A percentile compares a stretch with the other conserved stretches of the same genome.
Conservation (phyloP, 1,139 yeast species). For the Geotrichum australiense region DNA sequence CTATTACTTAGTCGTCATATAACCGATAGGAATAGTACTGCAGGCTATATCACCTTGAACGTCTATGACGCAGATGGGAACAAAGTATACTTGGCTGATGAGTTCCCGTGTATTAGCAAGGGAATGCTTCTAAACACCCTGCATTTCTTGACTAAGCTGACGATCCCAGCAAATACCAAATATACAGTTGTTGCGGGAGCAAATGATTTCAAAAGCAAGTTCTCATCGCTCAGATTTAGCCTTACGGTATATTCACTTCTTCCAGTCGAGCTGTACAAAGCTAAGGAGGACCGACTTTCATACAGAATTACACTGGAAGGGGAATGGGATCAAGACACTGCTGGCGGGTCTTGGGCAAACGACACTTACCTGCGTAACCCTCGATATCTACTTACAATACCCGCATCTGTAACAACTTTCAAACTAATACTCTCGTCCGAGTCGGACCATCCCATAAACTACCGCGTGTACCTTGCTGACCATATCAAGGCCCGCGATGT, state of each 20-base stretch:
- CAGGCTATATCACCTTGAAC: slow-evolving; percentile 23
- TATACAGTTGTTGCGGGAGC: slow-evolving; percentile 28
- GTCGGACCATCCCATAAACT: slow-evolving; percentile 29
- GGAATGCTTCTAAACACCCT: slow-evolving; percentile 28
- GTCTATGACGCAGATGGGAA: slow-evolving; percentile 22
- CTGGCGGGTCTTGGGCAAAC: slow-evolving; percentile 55
- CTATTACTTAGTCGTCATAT: slow-evolving; percentile 41
- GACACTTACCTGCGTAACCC: slow-evolving; percentile 55
- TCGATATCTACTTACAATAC: slow-evolving; percentile 41
- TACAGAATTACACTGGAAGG: slow-evolving; percentile 33
- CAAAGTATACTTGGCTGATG: slow-evolving; percentile 21
- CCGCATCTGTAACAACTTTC: slow-evolving; percentile 10
- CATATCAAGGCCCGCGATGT: slow-evolving; percentile 28
- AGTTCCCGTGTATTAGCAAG: slow-evolving; percentile 20
- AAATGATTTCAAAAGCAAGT: slow-evolving; percentile 28
- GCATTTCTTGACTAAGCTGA: slow-evolving; percentile 26
- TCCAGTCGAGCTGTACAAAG: slow-evolving; percentile 29
- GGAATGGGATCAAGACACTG: slow-evolving; percentile 43
- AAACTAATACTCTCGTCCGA: slow-evolving; percentile 16
- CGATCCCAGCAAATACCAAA: slow-evolving; percentile 25
- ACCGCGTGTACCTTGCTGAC: slow-evolving; percentile 32
- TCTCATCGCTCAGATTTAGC: slow-evolving; percentile 31
- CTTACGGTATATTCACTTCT: slow-evolving; percentile 37
- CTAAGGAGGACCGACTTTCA: slow-evolving; percentile 29
- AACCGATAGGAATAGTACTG: slow-evolving; percentile 15